These are phyloP conservation scores for Xerocomellus chrysenteron DNA, from an alignment of 768 basidiomycete species.

Conservation along the genomic window DNA sequence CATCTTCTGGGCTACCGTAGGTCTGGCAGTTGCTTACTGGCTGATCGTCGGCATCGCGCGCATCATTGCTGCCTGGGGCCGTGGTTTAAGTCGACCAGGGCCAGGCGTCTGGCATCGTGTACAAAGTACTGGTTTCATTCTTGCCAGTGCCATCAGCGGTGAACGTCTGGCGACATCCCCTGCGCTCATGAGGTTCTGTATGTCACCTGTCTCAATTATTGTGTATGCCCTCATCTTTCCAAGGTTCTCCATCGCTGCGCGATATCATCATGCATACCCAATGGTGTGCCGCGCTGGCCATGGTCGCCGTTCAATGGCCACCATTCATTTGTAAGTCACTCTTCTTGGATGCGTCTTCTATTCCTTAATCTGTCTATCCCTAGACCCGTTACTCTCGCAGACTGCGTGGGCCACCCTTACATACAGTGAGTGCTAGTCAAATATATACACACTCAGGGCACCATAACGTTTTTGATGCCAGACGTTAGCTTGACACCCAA, in stretches of 20 bases:
- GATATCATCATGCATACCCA: slow-evolving; percentile 94
- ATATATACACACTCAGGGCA: slow-evolving; percentile 10
- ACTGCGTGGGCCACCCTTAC: slow-evolving; percentile 85
- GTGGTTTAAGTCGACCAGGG: slow-evolving; percentile 58
- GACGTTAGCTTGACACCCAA: slow-evolving; percentile 71
- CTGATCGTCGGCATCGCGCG: slow-evolving; percentile 76
- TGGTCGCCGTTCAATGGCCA: slow-evolving; percentile 97
- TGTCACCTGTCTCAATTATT: slow-evolving; percentile 31
- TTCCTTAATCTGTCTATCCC: slow-evolving; percentile 13
- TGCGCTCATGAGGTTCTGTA: slow-evolving; percentile 86
- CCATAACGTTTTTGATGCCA: slow-evolving; percentile 29
- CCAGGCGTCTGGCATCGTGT: slow-evolving; percentile 66
- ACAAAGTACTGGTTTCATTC: slow-evolving; percentile 82
- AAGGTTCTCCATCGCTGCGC: slow-evolving; percentile 88
- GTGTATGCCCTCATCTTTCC: slow-evolving; percentile 13
- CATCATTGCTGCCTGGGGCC: slow-evolving; percentile 80
- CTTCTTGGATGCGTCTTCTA: neutral
- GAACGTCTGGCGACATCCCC: slow-evolving; percentile 83
- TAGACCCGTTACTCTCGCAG: slow-evolving; percentile 88
- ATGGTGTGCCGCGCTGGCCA: slow-evolving; percentile 84
- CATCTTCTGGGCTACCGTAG: slow-evolving; percentile 74
- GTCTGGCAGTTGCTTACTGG: slow-evolving; percentile 79
- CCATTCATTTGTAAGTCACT: slow-evolving; percentile 74
- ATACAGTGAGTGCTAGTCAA: slow-evolving; percentile 53
- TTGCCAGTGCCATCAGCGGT: slow-evolving; percentile 92